Conservation (phyloP, 768 basidiomycete genomes). For the Collybia nuda region DNA sequence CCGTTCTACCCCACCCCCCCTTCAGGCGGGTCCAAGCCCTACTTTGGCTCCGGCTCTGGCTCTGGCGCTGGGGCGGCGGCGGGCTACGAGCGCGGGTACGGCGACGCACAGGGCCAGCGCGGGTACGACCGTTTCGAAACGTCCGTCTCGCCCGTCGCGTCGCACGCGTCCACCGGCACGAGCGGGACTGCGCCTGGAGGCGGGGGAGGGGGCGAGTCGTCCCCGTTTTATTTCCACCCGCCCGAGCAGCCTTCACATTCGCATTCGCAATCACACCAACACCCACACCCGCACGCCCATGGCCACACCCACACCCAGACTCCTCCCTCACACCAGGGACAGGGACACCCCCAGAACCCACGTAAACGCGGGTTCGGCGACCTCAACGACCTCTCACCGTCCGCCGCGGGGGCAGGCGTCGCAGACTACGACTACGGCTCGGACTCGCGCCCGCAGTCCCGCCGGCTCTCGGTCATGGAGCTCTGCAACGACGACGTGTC, state of each 20-base stretch:
- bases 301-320: slow-evolving; percentile 22
- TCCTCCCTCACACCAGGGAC: no score
- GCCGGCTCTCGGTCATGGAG: slow-evolving; percentile 83
- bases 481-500: slow-evolving; percentile 73
- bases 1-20: slow-evolving; percentile 56
- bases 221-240: slow-evolving; percentile 80
- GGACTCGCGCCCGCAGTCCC: slow-evolving; percentile 77
- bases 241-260: slow-evolving; percentile 41
- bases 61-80: slow-evolving; percentile 11
- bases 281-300: slow-evolving; percentile 26
- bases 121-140: slow-evolving; percentile 8
- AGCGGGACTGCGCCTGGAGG: neutral
- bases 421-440: slow-evolving; percentile 64
- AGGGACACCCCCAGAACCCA: slow-evolving; percentile 37
- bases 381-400: slow-evolving; percentile 42
- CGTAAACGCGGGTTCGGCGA: slow-evolving; percentile 65
- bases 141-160: slow-evolving; percentile 4
- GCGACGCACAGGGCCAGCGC: slow-evolving; percentile 1
- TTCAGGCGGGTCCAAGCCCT: slow-evolving; percentile 34
- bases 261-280: no score
- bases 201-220: slow-evolving; percentile 39
- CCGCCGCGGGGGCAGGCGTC: slow-evolving; percentile 3
- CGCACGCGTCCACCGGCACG: neutral
- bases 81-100: slow-evolving; percentile 1
- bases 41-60: slow-evolving; percentile 3